phyloP scores from a whole-genome alignment of 164 flowering plant genomes.

The Piper longum region DNA sequence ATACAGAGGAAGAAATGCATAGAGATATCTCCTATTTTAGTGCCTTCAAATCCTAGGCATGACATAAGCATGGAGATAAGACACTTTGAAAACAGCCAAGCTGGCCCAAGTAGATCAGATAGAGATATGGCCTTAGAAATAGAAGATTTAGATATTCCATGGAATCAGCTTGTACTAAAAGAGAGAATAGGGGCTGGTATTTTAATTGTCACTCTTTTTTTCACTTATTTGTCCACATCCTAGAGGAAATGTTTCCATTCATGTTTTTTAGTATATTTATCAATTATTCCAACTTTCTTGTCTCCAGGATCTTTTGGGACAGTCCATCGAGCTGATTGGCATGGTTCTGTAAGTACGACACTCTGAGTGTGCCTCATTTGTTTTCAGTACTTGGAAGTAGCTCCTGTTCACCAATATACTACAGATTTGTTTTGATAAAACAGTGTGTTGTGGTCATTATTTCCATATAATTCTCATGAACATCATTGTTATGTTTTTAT shows the following conservation, averaged over 20 bases:
- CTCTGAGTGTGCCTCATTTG: not conserved
- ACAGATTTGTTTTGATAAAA: too few relatives aligned
- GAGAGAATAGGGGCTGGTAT: conserved; percentile 94
- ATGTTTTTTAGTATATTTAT: too few relatives aligned
- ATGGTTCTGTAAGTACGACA: conserved; percentile 69
- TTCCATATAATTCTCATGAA: too few relatives aligned
- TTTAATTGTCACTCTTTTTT: not conserved
- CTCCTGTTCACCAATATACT: not conserved
- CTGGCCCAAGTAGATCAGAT: conserved; percentile 20
- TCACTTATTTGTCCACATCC: not conserved
- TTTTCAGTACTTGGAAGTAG: not conserved
- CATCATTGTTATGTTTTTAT: too few relatives aligned
- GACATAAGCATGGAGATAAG: conserved; percentile 5
- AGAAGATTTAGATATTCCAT: conserved; percentile 35
- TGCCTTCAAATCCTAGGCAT: conserved; percentile 17
- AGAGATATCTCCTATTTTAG: conserved; percentile 17
- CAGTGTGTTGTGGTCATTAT: not conserved
- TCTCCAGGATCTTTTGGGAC: conserved; percentile 95
- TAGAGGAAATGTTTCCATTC: not conserved
- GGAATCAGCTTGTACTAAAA: conserved; percentile 77
- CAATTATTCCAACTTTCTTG: not conserved
- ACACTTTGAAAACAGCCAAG: conserved; percentile 22
- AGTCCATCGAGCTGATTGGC: conserved; percentile 98
- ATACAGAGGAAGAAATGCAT: conserved; percentile 20
- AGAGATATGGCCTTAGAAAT: conserved; percentile 15